phyloP scores from a whole-genome alignment of 192 early-diverging fungal genomes.

The Entrophospora sp. region DNA sequence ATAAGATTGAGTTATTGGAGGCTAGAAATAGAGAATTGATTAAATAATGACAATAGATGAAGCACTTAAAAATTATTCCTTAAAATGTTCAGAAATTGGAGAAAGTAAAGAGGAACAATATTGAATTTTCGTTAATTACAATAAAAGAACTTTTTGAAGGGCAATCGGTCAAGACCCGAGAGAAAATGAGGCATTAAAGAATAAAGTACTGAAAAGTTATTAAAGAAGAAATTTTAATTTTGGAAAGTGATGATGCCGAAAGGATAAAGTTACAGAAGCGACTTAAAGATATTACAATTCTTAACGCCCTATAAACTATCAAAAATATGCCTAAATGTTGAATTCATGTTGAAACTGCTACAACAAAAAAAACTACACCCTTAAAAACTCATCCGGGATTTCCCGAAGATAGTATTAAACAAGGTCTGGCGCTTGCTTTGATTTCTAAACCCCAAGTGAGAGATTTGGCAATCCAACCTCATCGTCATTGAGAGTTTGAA shows the following conservation, averaged over 20 bases:
- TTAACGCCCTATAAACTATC: no score
- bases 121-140: no score
- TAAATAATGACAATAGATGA: neutral
- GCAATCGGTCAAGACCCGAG: neutral
- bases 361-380: neutral
- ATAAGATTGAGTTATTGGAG: neutral
- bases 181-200: no score
- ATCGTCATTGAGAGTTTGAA: neutral
- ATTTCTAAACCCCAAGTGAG: neutral
- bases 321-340: neutral
- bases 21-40: neutral
- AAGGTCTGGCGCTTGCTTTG: neutral
- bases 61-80: neutral
- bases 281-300: no score
- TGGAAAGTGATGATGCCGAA: no score
- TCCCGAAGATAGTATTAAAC: neutral
- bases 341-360: neutral
- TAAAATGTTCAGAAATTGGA: neutral
- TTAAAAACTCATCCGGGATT: neutral
- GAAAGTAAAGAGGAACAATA: neutral
- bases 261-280: no score
- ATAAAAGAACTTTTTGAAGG: neutral
- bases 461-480: neutral
- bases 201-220: no score
- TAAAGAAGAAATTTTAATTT: no score